Percentiles rank a stretch among this genome's conserved stretches.
These are phyloP conservation scores for Teunomyces aglyptinius DNA, from an alignment of 805 yeast species.

Conservation along the genomic window DNA sequence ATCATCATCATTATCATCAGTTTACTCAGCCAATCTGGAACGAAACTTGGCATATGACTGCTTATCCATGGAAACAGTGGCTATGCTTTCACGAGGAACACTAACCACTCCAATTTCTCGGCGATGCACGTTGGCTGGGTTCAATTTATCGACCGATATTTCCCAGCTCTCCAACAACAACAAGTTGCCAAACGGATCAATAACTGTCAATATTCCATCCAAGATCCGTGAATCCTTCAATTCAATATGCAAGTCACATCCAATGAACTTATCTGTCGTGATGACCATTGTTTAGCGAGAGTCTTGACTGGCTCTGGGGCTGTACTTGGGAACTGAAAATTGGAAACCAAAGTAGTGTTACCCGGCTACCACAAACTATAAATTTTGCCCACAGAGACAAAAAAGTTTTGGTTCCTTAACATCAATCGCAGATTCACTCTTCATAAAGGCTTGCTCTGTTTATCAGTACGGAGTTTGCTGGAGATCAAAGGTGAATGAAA, in stretches of 20 bases:
- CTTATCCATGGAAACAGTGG: constrained; percentile 18
- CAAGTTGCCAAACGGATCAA: constrained; percentile 45
- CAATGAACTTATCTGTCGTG: constrained; percentile 28
- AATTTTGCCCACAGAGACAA: not conserved
- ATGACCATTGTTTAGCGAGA: not conserved
- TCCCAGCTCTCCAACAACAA: constrained; percentile 36
- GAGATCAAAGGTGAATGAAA: constrained; percentile 30
- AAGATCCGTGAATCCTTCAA: constrained; percentile 30
- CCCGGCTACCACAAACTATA: constrained; percentile 4
- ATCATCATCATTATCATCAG: no score
- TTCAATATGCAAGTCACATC: constrained; percentile 25
- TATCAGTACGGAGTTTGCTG: constrained; percentile 14
- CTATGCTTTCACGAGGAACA: constrained; percentile 20
- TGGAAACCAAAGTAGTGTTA: not conserved
- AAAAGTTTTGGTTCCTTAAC: constrained; percentile 19
- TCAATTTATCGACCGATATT: constrained; percentile 26
- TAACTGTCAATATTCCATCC: constrained; percentile 39
- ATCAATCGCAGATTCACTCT: constrained; percentile 42
- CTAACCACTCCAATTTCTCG: constrained; percentile 28
- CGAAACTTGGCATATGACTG: constrained; percentile 10
- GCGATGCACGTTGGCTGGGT: constrained; percentile 17
- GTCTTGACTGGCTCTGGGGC: not conserved
- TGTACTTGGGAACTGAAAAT: not conserved
- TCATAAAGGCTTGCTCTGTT: constrained; percentile 14
- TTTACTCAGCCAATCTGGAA: not conserved